Conservation (phyloP, 2,329 filamentous ascomycete species). For the Fonsecaea erecta region DNA sequence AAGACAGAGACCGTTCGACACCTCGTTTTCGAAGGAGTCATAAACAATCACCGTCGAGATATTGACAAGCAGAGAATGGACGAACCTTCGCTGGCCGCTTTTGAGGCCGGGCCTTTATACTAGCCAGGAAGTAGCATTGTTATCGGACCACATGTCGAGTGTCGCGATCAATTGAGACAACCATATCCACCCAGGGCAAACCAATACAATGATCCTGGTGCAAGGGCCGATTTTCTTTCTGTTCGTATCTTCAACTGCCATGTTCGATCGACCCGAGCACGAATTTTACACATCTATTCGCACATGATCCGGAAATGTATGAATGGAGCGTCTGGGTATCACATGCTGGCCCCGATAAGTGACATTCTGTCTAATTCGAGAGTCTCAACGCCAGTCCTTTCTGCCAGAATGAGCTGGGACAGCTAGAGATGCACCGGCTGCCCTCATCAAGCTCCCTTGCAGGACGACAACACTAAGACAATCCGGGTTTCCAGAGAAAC, state of each 20-base stretch:
- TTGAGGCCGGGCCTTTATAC: background rate
- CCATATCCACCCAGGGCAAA: background rate
- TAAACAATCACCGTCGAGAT: background rate
- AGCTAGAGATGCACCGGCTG: background rate
- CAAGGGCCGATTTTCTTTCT: background rate
- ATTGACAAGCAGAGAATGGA: background rate
- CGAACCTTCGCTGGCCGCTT: background rate
- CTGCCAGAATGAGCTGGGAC: too few relatives aligned
- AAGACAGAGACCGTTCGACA: background rate
- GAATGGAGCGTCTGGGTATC: background rate
- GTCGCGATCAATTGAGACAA: background rate
- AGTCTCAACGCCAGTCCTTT: too few relatives aligned
- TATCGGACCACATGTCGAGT: background rate
- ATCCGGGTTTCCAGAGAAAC: background rate
- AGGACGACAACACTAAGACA: background rate
- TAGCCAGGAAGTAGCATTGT: background rate
- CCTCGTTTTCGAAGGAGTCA: background rate
- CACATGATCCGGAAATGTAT: background rate
- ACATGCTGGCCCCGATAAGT: background rate
- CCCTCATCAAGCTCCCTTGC: background rate
- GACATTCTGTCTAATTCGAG: too few relatives aligned
- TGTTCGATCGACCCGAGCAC: background rate
- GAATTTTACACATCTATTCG: background rate
- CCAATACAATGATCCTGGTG: background rate
- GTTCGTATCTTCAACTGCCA: background rate